Evolutionary conservation across 495 filamentous ascomycete genomes (phyloP), one percentile per base, ranked within the genome.

Genomic region (Tuber brumale): DNA sequence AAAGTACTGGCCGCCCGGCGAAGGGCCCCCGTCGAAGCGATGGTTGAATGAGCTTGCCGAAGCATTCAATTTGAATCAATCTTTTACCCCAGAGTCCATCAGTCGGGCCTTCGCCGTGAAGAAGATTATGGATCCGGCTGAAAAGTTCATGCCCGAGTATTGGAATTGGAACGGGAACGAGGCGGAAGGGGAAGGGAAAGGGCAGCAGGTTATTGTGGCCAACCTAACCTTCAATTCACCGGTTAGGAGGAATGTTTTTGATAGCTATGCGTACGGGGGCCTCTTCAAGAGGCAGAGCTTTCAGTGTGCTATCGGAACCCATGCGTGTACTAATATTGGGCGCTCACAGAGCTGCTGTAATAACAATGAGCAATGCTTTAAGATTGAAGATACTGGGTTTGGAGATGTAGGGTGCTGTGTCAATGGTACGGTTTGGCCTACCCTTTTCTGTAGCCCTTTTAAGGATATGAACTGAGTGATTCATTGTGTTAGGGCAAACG

Each of bases 391-490:
- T 79, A 91, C 89, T 3, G 92, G 92, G 0, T 84, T 88, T 46
- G 93, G 93, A 0, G 88, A 89, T 74, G 92, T 97, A 2, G 95
- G 94, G 4, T 99, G 95, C 83, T 99, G 95, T 86, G 91, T 91
- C 23, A 83, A 83, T 18, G 78, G 78, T 79, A 73, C 9, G 78
- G 78, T 76, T 48, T 27, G 66, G 27, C 27, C 41, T 27, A n/a
- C 35, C n/a, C 37, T 27, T 48, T 66, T 4, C 31, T 66, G 16
- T 66, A 5, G 57, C 27, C 12, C 57, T 35, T 66, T 35, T 19
- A 19, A 12, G 57, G 16, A 18, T 35, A 35, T 27, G 27, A 16
- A 14, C 7, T 18, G 12, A 18, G 57, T 16, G 27, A 35, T 66
- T 12, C 27, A 18, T 35, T 66, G 19, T n/a, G n/a, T n/a, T 44